Evolutionary conservation across 164 flowering plant genomes (phyloP).

Genomic region (Houttuynia cordata): DNA sequence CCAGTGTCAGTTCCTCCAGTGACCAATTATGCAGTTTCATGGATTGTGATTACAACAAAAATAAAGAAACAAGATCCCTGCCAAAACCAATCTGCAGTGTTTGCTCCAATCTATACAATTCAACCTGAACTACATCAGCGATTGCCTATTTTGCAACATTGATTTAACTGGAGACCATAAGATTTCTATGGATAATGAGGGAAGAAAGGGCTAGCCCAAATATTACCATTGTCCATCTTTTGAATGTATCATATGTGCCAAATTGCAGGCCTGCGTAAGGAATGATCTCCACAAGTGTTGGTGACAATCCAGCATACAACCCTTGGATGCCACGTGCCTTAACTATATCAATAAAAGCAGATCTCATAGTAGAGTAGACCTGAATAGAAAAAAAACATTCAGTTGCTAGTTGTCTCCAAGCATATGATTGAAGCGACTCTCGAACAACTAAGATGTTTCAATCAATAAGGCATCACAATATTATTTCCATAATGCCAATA

Average conservation of each 20-base stretch:
- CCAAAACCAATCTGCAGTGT: too few species aligned
- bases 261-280: conserved; percentile 98
- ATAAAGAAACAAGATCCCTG: too few species aligned
- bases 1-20: too few species aligned
- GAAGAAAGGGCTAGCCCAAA: neutral
- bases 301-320: conserved; percentile 84
- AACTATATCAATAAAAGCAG: conserved; percentile 66
- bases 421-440: too few species aligned
- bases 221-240: conserved; percentile 83
- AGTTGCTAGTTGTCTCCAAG: neutral
- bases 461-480: too few species aligned
- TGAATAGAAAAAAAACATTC: conserved; percentile 13
- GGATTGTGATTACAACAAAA: too few species aligned
- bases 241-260: conserved; percentile 93
- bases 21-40: too few species aligned
- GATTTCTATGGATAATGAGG: neutral
- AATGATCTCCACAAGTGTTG: conserved; percentile 90
- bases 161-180: neutral
- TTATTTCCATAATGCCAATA: too few species aligned
- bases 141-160: too few species aligned
- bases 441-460: too few species aligned
- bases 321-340: conserved; percentile 71
- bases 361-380: conserved; percentile 82
- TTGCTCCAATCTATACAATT: too few species aligned
- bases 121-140: too few species aligned